Conservation (phyloP, 2,329 filamentous ascomycete species). For the Pseudogymnoascus sp. region DNA sequence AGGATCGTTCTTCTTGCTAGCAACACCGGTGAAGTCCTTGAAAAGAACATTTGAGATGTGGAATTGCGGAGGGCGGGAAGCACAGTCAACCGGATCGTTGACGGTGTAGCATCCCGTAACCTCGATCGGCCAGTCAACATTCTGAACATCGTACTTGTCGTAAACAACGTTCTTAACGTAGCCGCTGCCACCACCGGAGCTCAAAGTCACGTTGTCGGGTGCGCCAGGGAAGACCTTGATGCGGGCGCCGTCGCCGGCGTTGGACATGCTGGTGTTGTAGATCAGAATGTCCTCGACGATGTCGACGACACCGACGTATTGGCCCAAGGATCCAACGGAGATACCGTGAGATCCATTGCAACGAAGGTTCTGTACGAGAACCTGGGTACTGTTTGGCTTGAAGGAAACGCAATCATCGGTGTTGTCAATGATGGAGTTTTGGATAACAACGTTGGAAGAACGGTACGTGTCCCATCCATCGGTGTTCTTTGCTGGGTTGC, state of each 20-base stretch:
- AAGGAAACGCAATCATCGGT: slow-evolving; percentile 67
- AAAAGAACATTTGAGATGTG: slow-evolving; percentile 47
- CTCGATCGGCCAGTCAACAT: slow-evolving; percentile 41
- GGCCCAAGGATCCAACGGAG: slow-evolving; percentile 62
- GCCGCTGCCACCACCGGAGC: slow-evolving; percentile 52
- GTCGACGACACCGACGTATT: slow-evolving; percentile 54
- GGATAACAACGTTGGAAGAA: slow-evolving; percentile 54
- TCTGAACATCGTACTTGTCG: slow-evolving; percentile 46
- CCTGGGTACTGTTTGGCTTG: slow-evolving; percentile 65
- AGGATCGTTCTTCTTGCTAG: slow-evolving; percentile 35
- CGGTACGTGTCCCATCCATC: slow-evolving; percentile 61
- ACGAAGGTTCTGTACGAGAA: slow-evolving; percentile 57
- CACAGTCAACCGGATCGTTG: slow-evolving; percentile 36
- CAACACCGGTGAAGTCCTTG: slow-evolving; percentile 46
- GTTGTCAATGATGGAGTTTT: slow-evolving; percentile 57
- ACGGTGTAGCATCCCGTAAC: slow-evolving; percentile 48
- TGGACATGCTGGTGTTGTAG: slow-evolving; percentile 51
- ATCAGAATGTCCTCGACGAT: slow-evolving; percentile 63
- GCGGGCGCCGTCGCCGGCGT: slow-evolving; percentile 53
- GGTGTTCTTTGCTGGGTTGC: slow-evolving; percentile 55
- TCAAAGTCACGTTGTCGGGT: slow-evolving; percentile 40
- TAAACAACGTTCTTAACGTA: slow-evolving; percentile 55
- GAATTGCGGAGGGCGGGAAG: slow-evolving; percentile 28
- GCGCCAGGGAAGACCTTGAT: slow-evolving; percentile 57
- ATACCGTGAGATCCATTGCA: slow-evolving; percentile 68